These are phyloP conservation scores for Colletotrichum aenigma DNA, from an alignment of 2,329 filamentous ascomycete species.

Conservation along the genomic window DNA sequence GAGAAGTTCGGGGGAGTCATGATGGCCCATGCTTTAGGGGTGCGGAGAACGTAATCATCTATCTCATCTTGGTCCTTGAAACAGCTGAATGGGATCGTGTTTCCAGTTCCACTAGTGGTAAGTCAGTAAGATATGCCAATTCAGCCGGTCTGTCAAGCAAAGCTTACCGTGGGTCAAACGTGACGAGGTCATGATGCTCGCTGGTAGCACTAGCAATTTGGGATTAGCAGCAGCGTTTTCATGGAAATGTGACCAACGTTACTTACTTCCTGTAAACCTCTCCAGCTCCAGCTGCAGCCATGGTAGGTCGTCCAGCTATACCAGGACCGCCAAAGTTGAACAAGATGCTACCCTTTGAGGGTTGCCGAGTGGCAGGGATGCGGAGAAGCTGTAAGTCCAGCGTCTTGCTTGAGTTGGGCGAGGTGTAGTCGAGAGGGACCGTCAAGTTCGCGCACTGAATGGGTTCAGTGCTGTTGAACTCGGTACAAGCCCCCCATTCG, in stretches of 20 bases:
- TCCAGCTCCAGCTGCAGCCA: not conserved
- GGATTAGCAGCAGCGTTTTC: not conserved
- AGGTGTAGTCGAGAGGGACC: conserved; percentile 44
- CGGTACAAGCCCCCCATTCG: not conserved
- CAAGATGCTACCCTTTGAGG: conserved; percentile 31
- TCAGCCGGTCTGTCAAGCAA: fast-evolving
- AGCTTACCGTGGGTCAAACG: conserved; percentile 29
- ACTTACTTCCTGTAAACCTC: not conserved
- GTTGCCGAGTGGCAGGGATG: conserved; percentile 16
- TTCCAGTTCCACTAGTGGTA: conserved; percentile 26
- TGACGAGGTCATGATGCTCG: conserved; percentile 28
- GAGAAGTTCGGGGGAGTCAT: not conserved
- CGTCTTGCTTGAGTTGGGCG: conserved; percentile 25
- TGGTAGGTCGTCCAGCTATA: not conserved
- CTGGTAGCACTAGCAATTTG: conserved; percentile 21
- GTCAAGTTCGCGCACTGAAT: conserved; percentile 38
- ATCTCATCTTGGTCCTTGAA: conserved; percentile 1
- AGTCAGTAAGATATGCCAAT: not conserved
- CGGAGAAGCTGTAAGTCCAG: conserved; percentile 5
- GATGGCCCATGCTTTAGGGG: not conserved
- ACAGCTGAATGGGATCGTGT: conserved; percentile 30
- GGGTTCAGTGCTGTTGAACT: conserved; percentile 14
- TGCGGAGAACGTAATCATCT: fast-evolving
- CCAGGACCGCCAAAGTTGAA: conserved; percentile 34
- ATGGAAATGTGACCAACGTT: not conserved